A percentile compares a stretch with the other conserved stretches of the same genome.
phyloP scores from a whole-genome alignment of 768 basidiomycete genomes.

The Rhizopogon salebrosus region DNA sequence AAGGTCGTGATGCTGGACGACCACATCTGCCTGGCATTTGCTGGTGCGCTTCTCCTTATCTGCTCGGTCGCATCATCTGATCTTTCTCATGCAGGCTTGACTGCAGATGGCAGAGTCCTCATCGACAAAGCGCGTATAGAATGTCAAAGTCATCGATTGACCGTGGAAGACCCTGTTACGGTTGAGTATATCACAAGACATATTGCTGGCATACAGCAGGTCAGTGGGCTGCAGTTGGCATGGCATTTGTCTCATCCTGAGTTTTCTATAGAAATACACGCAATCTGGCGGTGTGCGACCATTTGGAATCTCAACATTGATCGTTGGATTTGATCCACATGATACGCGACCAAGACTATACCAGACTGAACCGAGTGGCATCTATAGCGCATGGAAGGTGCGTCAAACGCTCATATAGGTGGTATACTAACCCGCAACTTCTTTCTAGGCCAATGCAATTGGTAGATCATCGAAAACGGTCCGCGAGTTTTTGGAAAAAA shows the following conservation, averaged over 20 bases:
- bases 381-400: constrained; percentile 98
- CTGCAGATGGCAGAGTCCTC: constrained; percentile 94
- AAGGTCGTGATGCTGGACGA: constrained; percentile 99
- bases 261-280: constrained; percentile 71
- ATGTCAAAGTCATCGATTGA: constrained; percentile 95
- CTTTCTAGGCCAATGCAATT: constrained; percentile 85
- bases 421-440: neutral
- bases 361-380: constrained; percentile 96
- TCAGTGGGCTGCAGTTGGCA: constrained; percentile 25
- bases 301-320: constrained; percentile 95
- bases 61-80: constrained; percentile 8
- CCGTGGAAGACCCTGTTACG: constrained; percentile 96
- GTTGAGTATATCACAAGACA: constrained; percentile 98
- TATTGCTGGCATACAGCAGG: constrained; percentile 99
- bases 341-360: constrained; percentile 86
- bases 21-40: constrained; percentile 95
- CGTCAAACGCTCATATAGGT: constrained; percentile 1
- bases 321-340: constrained; percentile 95
- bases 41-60: constrained; percentile 53
- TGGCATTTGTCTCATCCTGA: neutral
- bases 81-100: constrained; percentile 59
- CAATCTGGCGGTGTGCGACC: constrained; percentile 98
- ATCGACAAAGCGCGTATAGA: constrained; percentile 98
- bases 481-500: constrained; percentile 97
- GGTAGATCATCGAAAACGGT: constrained; percentile 98